Base-by-base conservation (phyloP, 1,139 yeast species). In the Candida tropicalis region DNA sequence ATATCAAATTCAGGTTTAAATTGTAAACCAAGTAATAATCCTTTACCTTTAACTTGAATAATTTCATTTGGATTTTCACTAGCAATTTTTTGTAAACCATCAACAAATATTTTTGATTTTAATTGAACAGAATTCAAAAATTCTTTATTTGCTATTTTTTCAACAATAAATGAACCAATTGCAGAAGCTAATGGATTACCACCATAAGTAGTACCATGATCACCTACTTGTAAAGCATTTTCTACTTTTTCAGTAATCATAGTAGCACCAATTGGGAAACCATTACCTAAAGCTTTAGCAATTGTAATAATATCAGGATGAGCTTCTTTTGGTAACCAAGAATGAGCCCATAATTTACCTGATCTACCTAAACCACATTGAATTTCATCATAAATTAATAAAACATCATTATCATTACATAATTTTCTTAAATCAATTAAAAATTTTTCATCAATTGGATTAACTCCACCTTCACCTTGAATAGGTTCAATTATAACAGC, bases 381-480 rank as follows among this genome's bases (percentile, higher is more conserved):
- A 55, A 93, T 93, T 68, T 93, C 99, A 66, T 93, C 99, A 61
- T 82, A 90, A 51, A 93, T 91, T 46, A 93, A 77, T 29, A 88
- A 62, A 9, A 87, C 95, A 44, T 87, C 82, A 54, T 85, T 77
- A 45, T 84, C 77, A 44, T 70, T 68, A 63, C 97, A 90, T 44
- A 87, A 67, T 53, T 79, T 64, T 53, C 87, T 82, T 60, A 93
- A 70, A 41, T 81, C 81, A 3, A 71, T 59, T 52, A 93, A 71
- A 57, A 89, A 90, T 35, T 81, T 87, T 0, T 66, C 58, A 24
- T 79, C 75, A 43, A 88, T 77, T 16, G 82, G 80, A 56, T 83
- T 82, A 17, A 93, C 84, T 48, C 99, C 99, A 44, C 99, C 99
- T 70, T 93, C 99, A 53, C 98, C 99, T 70, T 93, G 99, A 47